Base-by-base conservation (phyloP, 164 flowering plant species). In the Stephania japonica region DNA sequence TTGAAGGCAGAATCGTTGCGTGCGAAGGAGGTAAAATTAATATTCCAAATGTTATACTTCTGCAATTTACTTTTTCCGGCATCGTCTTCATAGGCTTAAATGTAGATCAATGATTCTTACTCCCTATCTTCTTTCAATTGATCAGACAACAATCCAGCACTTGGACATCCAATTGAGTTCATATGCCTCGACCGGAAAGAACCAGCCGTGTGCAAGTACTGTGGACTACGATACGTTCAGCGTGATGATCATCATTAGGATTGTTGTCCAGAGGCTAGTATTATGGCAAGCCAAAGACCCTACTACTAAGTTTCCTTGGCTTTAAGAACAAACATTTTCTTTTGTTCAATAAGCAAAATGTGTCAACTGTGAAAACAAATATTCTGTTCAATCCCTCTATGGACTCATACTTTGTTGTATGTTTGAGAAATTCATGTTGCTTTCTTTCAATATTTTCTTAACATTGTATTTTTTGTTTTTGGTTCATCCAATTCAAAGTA, bases 131-230 rank as follows among this genome's bases (percentile, higher is more conserved):
- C 66, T 74, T n/a, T 61, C 53, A 71, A 21, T 70, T 70, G 4
- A 74, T 75, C 88, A 94, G 98, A 91, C 75, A 84, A 9, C 65
- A 68, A 94, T 76, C 97, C 99, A 44, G 93, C 98, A 10, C 91
- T 95, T 25, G 99, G 99, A 27, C 99, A 95, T 78, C 99, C 99
- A 23, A 91, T 95, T 79, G 98, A 95, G 82, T 93, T 85, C 83
- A 95, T 95, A 73, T 93, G 99, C 79, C 93, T 95, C 32, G 99
- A 95, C 79, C 71, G 79, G 80, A 80, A 79, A 42, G 87, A 84
- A 61, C 99, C 99, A 24, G 98, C 98, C 38, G 65, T 95, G 49
- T 95, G 99, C 91, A 95, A 95, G 82, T 95, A 95, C 70, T 95
- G 99, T 73, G 99, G 99, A 75, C 85, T 95, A 21, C 99, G 99